Base-by-base conservation (phyloP, 2,329 filamentous ascomycete genomes). In the Phaeosphaeria sp. region DNA sequence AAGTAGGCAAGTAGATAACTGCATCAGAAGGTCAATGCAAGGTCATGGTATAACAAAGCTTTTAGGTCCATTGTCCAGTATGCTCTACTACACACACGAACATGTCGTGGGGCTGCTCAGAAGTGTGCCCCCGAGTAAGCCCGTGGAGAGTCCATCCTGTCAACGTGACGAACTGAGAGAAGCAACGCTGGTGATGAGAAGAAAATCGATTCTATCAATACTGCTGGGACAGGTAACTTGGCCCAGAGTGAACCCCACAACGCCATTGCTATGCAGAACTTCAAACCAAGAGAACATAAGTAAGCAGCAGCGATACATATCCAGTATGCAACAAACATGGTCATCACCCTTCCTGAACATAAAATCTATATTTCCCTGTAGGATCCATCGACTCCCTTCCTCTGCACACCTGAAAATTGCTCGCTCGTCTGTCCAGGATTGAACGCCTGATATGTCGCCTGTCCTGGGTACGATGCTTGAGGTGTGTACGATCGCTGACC, bases 301-400 rank as follows among this genome's bases (percentile, higher is more conserved):
- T 18, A 43, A 43, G n/a, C 6, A 27, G 3, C 41, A 18, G 41
- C 6, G 4, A 20, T 50, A 21, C 33, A 50, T 41, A 17, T n/a
- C 30, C 33, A 17, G 47, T 50, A 42, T 18, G 47, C 30, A 50
- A 25, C 20, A n/a, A 13, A 17, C 30, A n/a, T 33, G 20, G 7
- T 22, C 44, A 3, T 25, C 22, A 10, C 5, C 25, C 25, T 27
- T 27, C 21, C 22, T 23, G 30, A 13, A 43, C 13, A 30, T 9
- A 25, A 36, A 3, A 18, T 23, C 36, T 57, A 68, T n/a, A 68
- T 57, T 18, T 69, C 64, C 42, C 59, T 62, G 52, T 62, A 57
- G 6, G 57, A 60, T n/a, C 65, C 63, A 30, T 66, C 62, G 22
- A 66, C 56, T 1, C 63, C 60, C 50, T 62, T 65, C 30, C 65